Evolutionary conservation across 441 rosid genomes (phyloP).

Genomic region (Arabidopsis lyrata): DNA sequence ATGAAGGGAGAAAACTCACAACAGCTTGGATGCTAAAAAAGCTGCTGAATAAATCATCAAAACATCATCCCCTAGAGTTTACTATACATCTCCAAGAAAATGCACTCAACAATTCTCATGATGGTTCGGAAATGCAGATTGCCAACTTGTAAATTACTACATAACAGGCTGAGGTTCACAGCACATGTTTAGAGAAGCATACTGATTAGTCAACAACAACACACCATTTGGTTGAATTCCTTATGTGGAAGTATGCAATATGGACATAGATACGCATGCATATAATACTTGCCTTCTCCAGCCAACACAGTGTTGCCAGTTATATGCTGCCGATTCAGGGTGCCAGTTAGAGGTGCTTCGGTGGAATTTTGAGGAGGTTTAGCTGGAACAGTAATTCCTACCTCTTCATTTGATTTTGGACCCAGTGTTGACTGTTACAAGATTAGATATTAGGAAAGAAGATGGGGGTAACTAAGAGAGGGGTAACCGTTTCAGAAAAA

Average conservation of each 20-base stretch:
- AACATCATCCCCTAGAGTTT: slow-evolving; percentile 12
- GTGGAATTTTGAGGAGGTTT: slow-evolving; percentile 56
- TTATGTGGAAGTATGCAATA: slow-evolving; percentile 22
- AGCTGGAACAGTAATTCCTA: slow-evolving; percentile 86
- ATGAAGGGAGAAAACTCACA: slow-evolving; percentile 11
- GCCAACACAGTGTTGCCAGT: slow-evolving; percentile 52
- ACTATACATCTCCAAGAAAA: slow-evolving; percentile 8
- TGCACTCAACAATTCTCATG: slow-evolving; percentile 24
- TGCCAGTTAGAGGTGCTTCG: slow-evolving; percentile 52
- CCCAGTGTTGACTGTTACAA: slow-evolving; percentile 65
- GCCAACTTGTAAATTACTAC: slow-evolving; percentile 11
- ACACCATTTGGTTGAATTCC: slow-evolving; percentile 13
- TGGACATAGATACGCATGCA: slow-evolving; percentile 32
- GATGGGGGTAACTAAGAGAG: slow-evolving; percentile 4
- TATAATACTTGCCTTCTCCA: slow-evolving; percentile 64
- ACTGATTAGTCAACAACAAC: slow-evolving; percentile 23
- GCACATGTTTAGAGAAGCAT: slow-evolving; percentile 1
- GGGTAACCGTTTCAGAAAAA: slow-evolving; percentile 31
- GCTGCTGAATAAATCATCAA: slow-evolving; percentile 17
- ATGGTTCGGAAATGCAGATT: slow-evolving; percentile 26
- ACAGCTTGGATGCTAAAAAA: slow-evolving; percentile 14
- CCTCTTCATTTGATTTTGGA: slow-evolving; percentile 64
- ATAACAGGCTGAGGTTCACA: slow-evolving; percentile 14
- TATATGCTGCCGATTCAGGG: slow-evolving; percentile 50
- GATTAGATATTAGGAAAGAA: slow-evolving; percentile 29